phyloP scores from a whole-genome alignment of 2,329 filamentous ascomycete species.

The Cladosporium phlei region DNA sequence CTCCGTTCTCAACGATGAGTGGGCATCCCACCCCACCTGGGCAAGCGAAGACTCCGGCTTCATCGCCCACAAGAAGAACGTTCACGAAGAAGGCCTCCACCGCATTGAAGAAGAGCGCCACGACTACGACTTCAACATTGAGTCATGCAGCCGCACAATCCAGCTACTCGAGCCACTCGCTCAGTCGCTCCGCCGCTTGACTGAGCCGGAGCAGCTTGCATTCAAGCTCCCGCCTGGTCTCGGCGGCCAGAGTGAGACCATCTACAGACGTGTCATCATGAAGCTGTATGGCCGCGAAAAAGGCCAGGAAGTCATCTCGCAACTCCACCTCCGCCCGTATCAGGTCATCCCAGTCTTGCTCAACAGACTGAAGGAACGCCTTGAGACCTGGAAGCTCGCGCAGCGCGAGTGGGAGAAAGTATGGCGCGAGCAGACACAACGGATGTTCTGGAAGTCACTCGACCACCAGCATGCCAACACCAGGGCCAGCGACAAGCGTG shows the following conservation, averaged over 20 bases:
- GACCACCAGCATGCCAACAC: slow-evolving; percentile 93
- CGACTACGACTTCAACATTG: slow-evolving; percentile 98
- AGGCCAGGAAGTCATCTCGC: slow-evolving; percentile 77
- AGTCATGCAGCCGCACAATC: slow-evolving; percentile 89
- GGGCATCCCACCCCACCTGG: slow-evolving; percentile 98
- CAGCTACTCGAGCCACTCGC: slow-evolving; percentile 93
- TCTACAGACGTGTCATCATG: slow-evolving; percentile 95
- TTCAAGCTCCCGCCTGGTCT: slow-evolving; percentile 80
- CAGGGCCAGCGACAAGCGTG: slow-evolving; percentile 81
- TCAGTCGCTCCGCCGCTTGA: slow-evolving; percentile 80
- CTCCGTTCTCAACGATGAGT: slow-evolving; percentile 91
- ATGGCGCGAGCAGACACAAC: slow-evolving; percentile 92
- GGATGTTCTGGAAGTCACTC: slow-evolving; percentile 91
- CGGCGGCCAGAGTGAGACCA: slow-evolving; percentile 89
- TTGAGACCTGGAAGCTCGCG: slow-evolving; percentile 95
- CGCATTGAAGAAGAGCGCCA: slow-evolving; percentile 97
- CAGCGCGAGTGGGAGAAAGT: slow-evolving; percentile 99
- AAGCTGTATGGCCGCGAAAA: slow-evolving; percentile 88
- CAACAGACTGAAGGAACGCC: slow-evolving; percentile 86
- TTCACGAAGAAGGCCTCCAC: slow-evolving; percentile 88
- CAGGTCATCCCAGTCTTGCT: slow-evolving; percentile 85
- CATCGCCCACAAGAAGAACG: slow-evolving; percentile 94
- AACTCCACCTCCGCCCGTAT: slow-evolving; percentile 79
- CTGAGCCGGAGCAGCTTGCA: slow-evolving; percentile 55
- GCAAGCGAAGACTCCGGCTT: slow-evolving; percentile 97